Base-by-base conservation (phyloP, 2,329 filamentous ascomycete species). In the Aureobasidium leucospermi region DNA sequence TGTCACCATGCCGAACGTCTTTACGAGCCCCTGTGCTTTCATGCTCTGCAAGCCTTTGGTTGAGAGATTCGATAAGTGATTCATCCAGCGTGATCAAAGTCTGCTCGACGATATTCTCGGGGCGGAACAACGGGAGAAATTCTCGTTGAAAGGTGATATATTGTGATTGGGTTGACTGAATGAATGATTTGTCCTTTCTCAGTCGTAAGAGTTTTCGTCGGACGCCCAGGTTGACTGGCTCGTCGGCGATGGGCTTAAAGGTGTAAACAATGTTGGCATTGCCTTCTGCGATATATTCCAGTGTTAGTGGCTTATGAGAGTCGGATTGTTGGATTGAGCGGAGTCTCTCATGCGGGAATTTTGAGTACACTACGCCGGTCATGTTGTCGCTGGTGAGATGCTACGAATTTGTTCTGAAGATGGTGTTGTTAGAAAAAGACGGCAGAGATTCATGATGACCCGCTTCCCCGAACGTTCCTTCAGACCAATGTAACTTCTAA, bases 261-360 rank as follows among this genome's bases (percentile, higher is more conserved):
- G 62, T 61, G 62, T 69, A 72, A 36, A 74, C 64, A 48, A 73
- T 63, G 60, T 74, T 74, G 10, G 72, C 72, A 43, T 70, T 71
- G 53, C 71, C 71, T 66, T 73, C 71, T 48, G 69, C 67, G n/a
- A 71, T 63, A 52, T 72, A 73, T 16, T 69, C 64, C 43, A 71
- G 60, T 15, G 34, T 43, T 8, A 55, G 59, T 2, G 41, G 38
- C 4, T 15, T 16, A 7, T 31, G 29, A 19, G 31, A 4, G 3
- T 38, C 38, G 9, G 3, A n/a, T 36, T 36, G 31, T 15, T 1
- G 15, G 6, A 31, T 16, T n/a, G 36, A 10, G n/a, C 19, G 3
- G 9, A 57, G 10, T 16, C 10, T 28, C 19, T 10, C 13, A 10
- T 29, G 19, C 7, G 32, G 41, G 19, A 9, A 38, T 6, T 36